A percentile compares a stretch with the other conserved stretches of the same genome.
Conservation (phyloP, 805 yeast species). For the Ogataea dorogensis region DNA sequence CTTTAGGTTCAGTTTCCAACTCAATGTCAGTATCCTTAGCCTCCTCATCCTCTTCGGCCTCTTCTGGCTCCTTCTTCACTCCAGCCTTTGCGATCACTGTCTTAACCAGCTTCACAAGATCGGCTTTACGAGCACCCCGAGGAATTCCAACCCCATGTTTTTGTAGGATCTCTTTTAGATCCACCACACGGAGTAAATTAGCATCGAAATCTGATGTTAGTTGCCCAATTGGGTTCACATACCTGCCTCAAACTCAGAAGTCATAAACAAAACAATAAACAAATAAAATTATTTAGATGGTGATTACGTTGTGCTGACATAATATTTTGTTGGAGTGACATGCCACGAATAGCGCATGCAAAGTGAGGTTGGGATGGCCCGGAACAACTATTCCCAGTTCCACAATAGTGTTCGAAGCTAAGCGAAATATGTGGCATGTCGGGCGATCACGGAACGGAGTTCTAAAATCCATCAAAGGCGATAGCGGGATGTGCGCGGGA, state of each 20-base stretch:
- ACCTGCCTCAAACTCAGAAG: conserved; percentile 6
- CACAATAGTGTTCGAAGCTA: no score
- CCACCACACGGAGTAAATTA: conserved; percentile 55
- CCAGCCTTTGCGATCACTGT: conserved; percentile 2
- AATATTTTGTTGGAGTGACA: no score
- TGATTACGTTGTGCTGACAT: not conserved
- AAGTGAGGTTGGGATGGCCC: no score
- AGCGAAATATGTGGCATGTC: conserved; percentile 6
- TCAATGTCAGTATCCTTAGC: not conserved
- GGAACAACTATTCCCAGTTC: no score
- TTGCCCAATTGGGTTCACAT: not conserved
- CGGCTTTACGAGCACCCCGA: conserved; percentile 60
- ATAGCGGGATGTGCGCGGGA: conserved; percentile 3
- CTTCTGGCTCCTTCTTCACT: conserved; percentile 6
- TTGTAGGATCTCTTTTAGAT: conserved; percentile 58
- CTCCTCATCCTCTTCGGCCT: not conserved
- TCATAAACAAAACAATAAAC: conserved; percentile 11
- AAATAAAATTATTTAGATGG: not conserved
- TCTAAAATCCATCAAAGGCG: conserved; percentile 3
- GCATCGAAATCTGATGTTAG: conserved; percentile 57
- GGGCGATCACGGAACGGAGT: conserved; percentile 11
- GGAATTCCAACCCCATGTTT: conserved; percentile 55
- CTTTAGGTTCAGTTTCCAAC: not conserved
- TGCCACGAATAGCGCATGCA: no score
- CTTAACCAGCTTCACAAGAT: conserved; percentile 40